Base-by-base conservation (phyloP, 257 asterid species). In the Solanum appendiculatum region DNA sequence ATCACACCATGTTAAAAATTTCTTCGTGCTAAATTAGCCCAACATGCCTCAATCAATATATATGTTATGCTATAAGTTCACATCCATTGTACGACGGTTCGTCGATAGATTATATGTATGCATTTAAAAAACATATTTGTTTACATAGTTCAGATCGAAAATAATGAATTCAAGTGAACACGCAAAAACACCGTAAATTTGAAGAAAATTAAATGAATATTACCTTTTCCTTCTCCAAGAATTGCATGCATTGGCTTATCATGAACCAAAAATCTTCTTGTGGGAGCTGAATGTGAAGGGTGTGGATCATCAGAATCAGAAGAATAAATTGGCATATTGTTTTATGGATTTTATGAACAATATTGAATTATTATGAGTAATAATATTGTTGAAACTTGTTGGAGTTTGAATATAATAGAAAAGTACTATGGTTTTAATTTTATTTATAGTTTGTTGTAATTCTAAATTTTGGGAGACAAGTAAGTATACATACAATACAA, bases 191-290 rank as follows among this genome's bases (percentile, higher is more conserved):
- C 0, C n/a, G 0, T 51, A 8, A 0, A 18, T 51, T 10, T 23
- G 14, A 23, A 23, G 29, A 58, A 58, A 58, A 5, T 72, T 72
- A 46, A 85, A 85, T 33, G 33, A 42, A 33, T 63, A n/a, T 6
- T 84, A 92, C 96, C 93, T 91, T 82, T 91, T 69, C 95, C 94
- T 46, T 92, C 94, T 60, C 96, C 96, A 10, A 92, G 93, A 89
- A 91, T 89, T 63, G 90, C 88, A 88, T 91, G 94, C 54, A 91
- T 69, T 6, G 96, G 90, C 87, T 87, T 91, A 66, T 92, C 82
- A 34, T 92, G 83, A 74, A 91, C 93, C 68, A 92, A 91, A 60
- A 90, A 73, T 63, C 89, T 92, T 82, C 82, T 46, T 74, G 75
- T 80, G 18, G 87, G 82, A 31, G 10, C 75, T 11, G 60, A 77